Conservation (phyloP, 768 basidiomycete species). For the Termitomyces sp. region DNA sequence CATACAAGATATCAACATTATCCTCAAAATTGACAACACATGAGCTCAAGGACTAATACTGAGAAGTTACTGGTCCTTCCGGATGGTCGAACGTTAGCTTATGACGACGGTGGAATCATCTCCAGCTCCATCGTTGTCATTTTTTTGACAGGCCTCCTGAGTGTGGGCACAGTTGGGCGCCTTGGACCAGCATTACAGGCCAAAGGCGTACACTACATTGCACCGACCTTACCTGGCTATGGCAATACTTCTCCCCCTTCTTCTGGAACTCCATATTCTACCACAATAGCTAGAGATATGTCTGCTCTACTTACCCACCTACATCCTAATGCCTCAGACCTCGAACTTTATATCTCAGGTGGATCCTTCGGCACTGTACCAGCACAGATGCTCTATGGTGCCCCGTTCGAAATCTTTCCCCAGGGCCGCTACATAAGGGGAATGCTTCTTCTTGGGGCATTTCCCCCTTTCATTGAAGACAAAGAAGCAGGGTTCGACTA, state of each 20-base stretch:
- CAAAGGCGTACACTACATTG: constrained; percentile 26
- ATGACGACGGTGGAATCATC: constrained; percentile 27
- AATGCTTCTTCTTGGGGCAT: constrained; percentile 31
- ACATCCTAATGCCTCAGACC: constrained; percentile 25
- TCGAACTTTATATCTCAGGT: constrained; percentile 37
- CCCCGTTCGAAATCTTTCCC: constrained; percentile 38
- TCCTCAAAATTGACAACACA: neutral
- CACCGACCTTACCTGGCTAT: constrained; percentile 44
- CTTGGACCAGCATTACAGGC: constrained; percentile 17
- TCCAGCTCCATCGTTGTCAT: constrained; percentile 32
- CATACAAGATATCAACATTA: neutral
- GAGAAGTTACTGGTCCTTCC: constrained; percentile 17
- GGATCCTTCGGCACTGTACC: constrained; percentile 43
- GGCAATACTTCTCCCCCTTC: constrained; percentile 34
- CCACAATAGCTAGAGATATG: constrained; percentile 29
- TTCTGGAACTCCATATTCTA: constrained; percentile 23
- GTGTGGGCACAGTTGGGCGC: constrained; percentile 23
- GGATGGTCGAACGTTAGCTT: constrained; percentile 31
- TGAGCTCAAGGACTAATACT: neutral
- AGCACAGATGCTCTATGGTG: constrained; percentile 45
- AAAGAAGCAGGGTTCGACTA: constrained; percentile 23
- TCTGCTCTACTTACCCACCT: constrained; percentile 33
- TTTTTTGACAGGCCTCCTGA: constrained; percentile 36
- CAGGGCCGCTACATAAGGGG: constrained; percentile 36
- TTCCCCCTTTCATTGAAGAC: constrained; percentile 34